Base-by-base conservation (phyloP, 2,329 filamentous ascomycete species). In the Fusarium tupiense region DNA sequence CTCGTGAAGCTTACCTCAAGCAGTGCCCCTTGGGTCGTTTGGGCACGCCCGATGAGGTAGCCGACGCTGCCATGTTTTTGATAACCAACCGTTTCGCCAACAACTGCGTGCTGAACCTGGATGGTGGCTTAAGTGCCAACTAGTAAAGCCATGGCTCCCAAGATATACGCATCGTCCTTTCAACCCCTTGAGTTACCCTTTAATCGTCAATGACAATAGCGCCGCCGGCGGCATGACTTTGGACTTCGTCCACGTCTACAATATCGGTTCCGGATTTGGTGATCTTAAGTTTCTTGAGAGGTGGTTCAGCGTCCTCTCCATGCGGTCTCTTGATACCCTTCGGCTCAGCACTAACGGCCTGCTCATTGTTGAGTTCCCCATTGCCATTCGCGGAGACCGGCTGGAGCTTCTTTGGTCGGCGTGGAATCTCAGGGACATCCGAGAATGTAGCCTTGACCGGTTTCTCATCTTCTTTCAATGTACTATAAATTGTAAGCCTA, bases 31-130 rank as follows among this genome's bases (percentile, higher is more conserved):
- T 81, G 6, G 76, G 77, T 89, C 90, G 94, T 37, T 90, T 96
- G 72, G 94, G 93, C 22, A 83, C 85, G 40, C 85, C 88, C 13
- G 86, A 89, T 33, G 94, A 97, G 81, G 89, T 97, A 38, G 94
- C 94, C n/a, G 91, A 95, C 78, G 94, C 94, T 62, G 93, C 92
- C 53, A 80, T 92, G 35, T 97, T 97, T 81, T 87, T 97, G 22
- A 92, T 90, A 37, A 87, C 88, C 53, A 97, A 96, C 81, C 85
- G 89, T 71, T 98, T 96, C 83, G 93, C 94, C 64, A 96, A 96
- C 81, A 97, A 97, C 75, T 96, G 94, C 81, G 88, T 95, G 58
- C 86, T 98, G 59, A 96, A 95, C 81, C 86, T 98, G 35, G 95
- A 97, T 82, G 95, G 95, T 22, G 95, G 95, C 4, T 82, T 97